Evolutionary conservation across 805 yeast species (phyloP).

Genomic region (Blastobotrys attinorum): DNA sequence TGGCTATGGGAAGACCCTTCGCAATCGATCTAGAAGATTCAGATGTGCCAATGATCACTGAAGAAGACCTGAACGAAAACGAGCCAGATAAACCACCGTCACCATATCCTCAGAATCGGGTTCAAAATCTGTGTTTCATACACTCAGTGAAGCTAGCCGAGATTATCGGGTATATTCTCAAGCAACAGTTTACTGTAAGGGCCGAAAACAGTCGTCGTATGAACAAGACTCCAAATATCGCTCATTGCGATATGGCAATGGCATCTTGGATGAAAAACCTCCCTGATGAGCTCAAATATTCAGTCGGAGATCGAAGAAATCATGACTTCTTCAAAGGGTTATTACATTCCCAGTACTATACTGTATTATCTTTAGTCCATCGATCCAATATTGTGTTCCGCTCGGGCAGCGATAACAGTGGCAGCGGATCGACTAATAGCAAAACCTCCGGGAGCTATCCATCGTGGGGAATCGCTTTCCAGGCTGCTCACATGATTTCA

Average conservation of each 20-base stretch:
- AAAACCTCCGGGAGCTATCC: conserved; percentile 31
- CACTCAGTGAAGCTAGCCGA: conserved; percentile 60
- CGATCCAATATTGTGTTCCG: conserved; percentile 50
- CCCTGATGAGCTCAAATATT: conserved; percentile 55
- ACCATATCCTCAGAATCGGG: conserved; percentile 37
- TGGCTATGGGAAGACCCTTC: conserved; percentile 68
- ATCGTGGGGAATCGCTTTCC: conserved; percentile 76
- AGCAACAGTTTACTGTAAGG: conserved; percentile 63
- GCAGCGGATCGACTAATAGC: neutral
- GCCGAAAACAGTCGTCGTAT: conserved; percentile 42
- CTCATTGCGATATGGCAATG: conserved; percentile 66
- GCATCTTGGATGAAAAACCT: conserved; percentile 67
- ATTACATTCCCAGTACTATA: conserved; percentile 62
- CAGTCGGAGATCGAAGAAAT: conserved; percentile 44
- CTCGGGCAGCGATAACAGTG: conserved; percentile 13
- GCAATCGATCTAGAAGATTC: conserved; percentile 64
- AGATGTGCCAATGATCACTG: conserved; percentile 63
- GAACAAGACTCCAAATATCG: conserved; percentile 42
- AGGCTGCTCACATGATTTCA: conserved; percentile 70
- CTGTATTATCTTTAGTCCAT: conserved; percentile 62
- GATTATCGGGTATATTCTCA: conserved; percentile 59
- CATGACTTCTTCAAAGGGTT: conserved; percentile 53
- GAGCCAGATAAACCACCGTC: conserved; percentile 32
- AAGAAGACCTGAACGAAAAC: conserved; percentile 56
- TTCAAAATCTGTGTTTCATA: conserved; percentile 51